Base-by-base conservation (phyloP, 2,329 filamentous ascomycete genomes). In the Amylocarpus encephaloides region DNA sequence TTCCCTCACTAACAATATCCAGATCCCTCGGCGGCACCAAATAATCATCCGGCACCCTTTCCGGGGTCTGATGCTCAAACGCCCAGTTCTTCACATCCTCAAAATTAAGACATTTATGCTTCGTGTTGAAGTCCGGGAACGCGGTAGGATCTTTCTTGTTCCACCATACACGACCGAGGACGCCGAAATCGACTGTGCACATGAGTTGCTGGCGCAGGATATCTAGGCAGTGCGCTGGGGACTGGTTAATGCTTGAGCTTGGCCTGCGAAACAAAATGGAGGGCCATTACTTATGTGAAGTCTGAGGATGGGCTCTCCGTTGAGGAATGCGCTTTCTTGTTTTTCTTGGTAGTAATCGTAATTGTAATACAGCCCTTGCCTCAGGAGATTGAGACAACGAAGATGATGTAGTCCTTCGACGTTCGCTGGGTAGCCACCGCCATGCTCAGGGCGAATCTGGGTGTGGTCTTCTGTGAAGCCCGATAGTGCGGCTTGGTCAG, bases 161-260 rank as follows among this genome's bases (percentile, higher is more conserved):
- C 49, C 70, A 71, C 76, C 76, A 79, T n/a, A 78, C 65, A 51
- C 78, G 74, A 5, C 74, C 74, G 1, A 77, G 63, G 1, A 79
- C 69, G 1, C 73, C 75, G 13, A 74, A 65, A 50, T 78, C 75
- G 1, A 73, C 64, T 0, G 67, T 72, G 58, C 75, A 80, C 73
- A 78, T 78, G 12, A 79, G 64, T 46, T 78, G 71, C 57, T 79
- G 74, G 16, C 74, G 69, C 39, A 79, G 43, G 18, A 75, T 74
- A 52, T 79, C 76, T 6, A 79, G 62, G 52, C 76, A 79, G 54
- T 79, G 75, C 3, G 73, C 72, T 74, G 45, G 26, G 6, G 11
- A 33, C 10, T 2, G 3, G 6, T 16, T 4, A 47, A 35, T 26
- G 2, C 33, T 4, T 9, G 10, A 16, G 19, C 5, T 3, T 22